Evolutionary conservation across 2,329 filamentous ascomycete species (phyloP).

Genomic region (Aspergillus amoenus): DNA sequence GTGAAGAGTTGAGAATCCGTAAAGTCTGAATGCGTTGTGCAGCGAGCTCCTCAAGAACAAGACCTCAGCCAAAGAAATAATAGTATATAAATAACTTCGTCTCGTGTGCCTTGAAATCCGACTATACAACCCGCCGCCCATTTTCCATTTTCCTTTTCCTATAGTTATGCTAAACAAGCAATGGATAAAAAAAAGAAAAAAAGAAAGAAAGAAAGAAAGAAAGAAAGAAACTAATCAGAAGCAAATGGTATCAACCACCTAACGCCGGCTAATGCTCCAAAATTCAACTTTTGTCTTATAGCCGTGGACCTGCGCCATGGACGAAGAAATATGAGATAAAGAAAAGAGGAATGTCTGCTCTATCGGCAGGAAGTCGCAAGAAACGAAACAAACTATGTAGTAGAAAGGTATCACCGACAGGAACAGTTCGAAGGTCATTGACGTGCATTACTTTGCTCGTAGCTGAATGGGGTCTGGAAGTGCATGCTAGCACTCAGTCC

Average conservation of each 20-base stretch:
- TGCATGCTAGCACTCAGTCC: slow-evolving; percentile 93
- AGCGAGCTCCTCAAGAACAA: background rate
- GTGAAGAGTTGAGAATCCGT: slow-evolving; percentile 10
- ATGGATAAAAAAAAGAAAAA: background rate
- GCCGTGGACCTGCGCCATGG: slow-evolving; percentile 10
- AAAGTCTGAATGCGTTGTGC: background rate
- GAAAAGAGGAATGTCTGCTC: background rate
- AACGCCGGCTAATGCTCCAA: slow-evolving; percentile 38
- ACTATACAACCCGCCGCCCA: background rate
- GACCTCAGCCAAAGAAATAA: background rate
- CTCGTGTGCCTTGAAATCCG: background rate
- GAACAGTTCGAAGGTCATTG: slow-evolving; percentile 21
- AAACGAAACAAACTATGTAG: slow-evolving; percentile 13
- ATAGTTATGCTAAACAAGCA: slow-evolving; percentile 6
- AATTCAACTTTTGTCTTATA: slow-evolving; percentile 31
- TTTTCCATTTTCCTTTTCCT: slow-evolving; percentile 9
- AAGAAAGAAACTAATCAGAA: slow-evolving; percentile 13
- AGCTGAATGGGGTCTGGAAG: slow-evolving; percentile 76
- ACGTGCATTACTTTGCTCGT: slow-evolving; percentile 40
- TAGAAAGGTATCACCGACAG: slow-evolving; percentile 2
- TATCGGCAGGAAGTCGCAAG: slow-evolving; percentile 3
- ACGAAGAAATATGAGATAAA: slow-evolving; percentile 14
- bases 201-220: slow-evolving; percentile 10
- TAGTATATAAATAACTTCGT: background rate
- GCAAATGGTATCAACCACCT: slow-evolving; percentile 35